Percentiles rank a stretch among this genome's conserved stretches.
These are phyloP conservation scores for Phallus indusiatus DNA, from an alignment of 768 basidiomycete species.

Conservation along the genomic window DNA sequence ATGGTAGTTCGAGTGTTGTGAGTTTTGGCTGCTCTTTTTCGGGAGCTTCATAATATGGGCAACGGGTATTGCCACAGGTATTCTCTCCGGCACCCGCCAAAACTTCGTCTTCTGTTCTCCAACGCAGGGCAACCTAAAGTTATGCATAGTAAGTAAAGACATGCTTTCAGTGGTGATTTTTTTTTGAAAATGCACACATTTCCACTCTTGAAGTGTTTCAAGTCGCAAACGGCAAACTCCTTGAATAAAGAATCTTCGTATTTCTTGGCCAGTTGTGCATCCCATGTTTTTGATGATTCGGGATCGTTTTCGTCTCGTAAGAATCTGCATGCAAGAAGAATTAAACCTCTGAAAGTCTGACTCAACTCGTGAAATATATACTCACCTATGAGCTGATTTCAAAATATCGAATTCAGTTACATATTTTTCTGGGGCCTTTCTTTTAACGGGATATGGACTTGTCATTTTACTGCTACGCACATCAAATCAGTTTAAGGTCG, in stretches of 20 bases:
- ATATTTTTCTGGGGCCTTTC: neutral
- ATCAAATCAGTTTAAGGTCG: too few species aligned
- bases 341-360: neutral
- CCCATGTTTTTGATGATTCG: slow-evolving; percentile 46
- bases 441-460: slow-evolving; percentile 8
- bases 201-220: slow-evolving; percentile 93
- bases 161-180: neutral
- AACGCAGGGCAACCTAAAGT: slow-evolving; percentile 74
- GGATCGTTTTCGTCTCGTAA: slow-evolving; percentile 50
- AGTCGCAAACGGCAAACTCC: slow-evolving; percentile 85
- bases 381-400: slow-evolving; percentile 60
- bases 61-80: slow-evolving; percentile 86
- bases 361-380: neutral
- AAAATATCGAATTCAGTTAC: slow-evolving; percentile 66
- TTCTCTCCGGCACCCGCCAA: slow-evolving; percentile 76
- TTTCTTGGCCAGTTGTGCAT: slow-evolving; percentile 78
- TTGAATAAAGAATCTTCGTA: slow-evolving; percentile 85
- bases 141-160: neutral
- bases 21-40: slow-evolving; percentile 24
- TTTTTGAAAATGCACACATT: slow-evolving; percentile 43
- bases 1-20: slow-evolving; percentile 81
- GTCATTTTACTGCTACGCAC: neutral
- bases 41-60: slow-evolving; percentile 45
- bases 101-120: slow-evolving; percentile 90
- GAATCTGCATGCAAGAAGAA: slow-evolving; percentile 40